phyloP scores from a whole-genome alignment of 2,329 filamentous ascomycete genomes.

The Coniella lustricola region DNA sequence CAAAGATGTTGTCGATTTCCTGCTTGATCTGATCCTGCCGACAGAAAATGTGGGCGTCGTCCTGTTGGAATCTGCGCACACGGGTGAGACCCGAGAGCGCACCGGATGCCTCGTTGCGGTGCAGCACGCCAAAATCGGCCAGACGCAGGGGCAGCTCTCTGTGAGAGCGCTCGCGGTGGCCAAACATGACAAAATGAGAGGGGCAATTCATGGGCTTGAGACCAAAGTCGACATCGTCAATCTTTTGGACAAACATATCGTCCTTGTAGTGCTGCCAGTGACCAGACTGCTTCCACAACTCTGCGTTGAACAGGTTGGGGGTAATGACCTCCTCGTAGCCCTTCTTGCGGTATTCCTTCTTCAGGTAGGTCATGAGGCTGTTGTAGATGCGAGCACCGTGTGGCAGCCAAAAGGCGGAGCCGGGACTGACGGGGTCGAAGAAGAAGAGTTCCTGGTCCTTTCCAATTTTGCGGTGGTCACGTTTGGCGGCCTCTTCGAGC shows the following conservation, averaged over 20 bases:
- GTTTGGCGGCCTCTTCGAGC: conserved; percentile 94
- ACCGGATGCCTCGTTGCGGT: conserved; percentile 91
- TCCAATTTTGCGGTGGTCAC: conserved; percentile 89
- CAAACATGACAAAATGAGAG: conserved; percentile 84
- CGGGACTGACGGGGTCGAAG: conserved; percentile 90
- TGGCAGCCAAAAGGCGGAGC: conserved; percentile 85
- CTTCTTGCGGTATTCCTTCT: conserved; percentile 84
- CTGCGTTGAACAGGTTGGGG: conserved; percentile 92
- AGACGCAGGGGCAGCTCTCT: conserved; percentile 84
- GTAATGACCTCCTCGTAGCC: conserved; percentile 93
- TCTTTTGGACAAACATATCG: conserved; percentile 73
- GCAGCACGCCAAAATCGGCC: conserved; percentile 91
- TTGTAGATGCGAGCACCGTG: conserved; percentile 94
- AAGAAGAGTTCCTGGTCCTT: conserved; percentile 97
- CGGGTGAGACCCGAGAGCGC: conserved; percentile 85
- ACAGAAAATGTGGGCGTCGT: conserved; percentile 96
- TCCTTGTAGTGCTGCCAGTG: conserved; percentile 94
- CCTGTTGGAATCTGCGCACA: conserved; percentile 90
- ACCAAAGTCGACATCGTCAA: conserved; percentile 69
- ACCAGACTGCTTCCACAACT: conserved; percentile 89
- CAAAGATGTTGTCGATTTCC: conserved; percentile 78
- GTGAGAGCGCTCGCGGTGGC: conserved; percentile 77
- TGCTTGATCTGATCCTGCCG: conserved; percentile 65
- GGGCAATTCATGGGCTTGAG: conserved; percentile 99
- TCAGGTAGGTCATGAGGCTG: conserved; percentile 71